These are phyloP conservation scores for Pugionium cornutum DNA, from an alignment of 345 rosid genomes.

Conservation along the genomic window DNA sequence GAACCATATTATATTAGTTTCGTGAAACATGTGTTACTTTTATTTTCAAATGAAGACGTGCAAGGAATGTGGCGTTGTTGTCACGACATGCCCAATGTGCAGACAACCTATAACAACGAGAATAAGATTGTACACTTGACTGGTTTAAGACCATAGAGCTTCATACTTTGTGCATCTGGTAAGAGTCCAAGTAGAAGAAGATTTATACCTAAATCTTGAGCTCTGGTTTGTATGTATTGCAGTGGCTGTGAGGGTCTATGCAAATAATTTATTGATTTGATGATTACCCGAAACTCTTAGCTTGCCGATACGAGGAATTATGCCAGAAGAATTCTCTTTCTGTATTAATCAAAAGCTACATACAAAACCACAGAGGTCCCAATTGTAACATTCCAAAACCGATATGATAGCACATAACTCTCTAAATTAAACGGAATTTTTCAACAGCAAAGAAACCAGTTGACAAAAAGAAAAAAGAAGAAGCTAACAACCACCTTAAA, in stretches of 20 bases:
- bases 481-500: conserved; percentile 34
- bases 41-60: conserved; percentile 58
- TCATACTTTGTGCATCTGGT: conserved; percentile 20
- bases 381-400: not conserved
- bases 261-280: not conserved
- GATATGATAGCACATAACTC: not conserved
- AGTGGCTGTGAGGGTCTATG: conserved; percentile 1
- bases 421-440: not conserved
- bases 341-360: conserved; percentile 19
- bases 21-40: conserved; percentile 13
- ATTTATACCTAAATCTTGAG: conserved; percentile 1
- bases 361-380: conserved; percentile 14
- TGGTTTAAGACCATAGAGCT: not conserved
- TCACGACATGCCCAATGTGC: conserved; percentile 74
- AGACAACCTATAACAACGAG: conserved; percentile 72
- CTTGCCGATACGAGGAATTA: conserved; percentile 10
- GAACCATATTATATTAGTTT: not conserved
- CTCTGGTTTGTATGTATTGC: conserved; percentile 7
- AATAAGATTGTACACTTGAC: conserved; percentile 60
- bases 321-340: conserved; percentile 2
- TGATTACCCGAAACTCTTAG: not conserved
- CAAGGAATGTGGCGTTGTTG: conserved; percentile 68
- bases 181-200: conserved; percentile 20
- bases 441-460: conserved; percentile 13
- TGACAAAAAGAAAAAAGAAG: not conserved